Percentiles rank a stretch among this genome's conserved stretches.
Conservation (phyloP, 371 early-diverging fungal genomes). For the Chytridium lagenaria region DNA sequence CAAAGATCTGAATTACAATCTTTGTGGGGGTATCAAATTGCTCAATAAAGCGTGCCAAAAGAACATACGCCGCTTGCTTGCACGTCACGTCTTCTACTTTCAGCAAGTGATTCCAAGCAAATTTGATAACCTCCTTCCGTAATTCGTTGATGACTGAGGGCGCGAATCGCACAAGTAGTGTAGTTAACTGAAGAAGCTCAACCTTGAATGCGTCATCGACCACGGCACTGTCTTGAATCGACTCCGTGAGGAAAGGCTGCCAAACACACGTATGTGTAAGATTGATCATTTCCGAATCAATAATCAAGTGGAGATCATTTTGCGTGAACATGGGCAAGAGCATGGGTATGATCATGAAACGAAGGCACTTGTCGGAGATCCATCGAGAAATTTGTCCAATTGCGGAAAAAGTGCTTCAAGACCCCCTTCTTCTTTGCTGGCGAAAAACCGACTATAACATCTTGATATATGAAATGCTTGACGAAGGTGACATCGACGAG, state of each 20-base stretch:
- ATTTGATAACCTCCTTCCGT: slow-evolving; percentile 93
- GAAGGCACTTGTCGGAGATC: slow-evolving; percentile 70
- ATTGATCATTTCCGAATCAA: slow-evolving; percentile 71
- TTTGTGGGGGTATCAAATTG: slow-evolving; percentile 92
- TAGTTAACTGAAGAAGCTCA: slow-evolving; percentile 90
- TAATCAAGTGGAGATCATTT: slow-evolving; percentile 59
- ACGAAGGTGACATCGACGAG: slow-evolving; percentile 74
- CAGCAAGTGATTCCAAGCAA: slow-evolving; percentile 86
- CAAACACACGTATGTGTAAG: slow-evolving; percentile 74
- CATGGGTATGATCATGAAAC: slow-evolving; percentile 81
- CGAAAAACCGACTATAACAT: slow-evolving; percentile 66
- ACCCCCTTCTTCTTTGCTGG: slow-evolving; percentile 66
- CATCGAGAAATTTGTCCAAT: slow-evolving; percentile 56
- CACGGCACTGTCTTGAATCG: slow-evolving; percentile 55
- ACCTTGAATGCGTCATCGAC: slow-evolving; percentile 78
- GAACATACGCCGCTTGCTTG: slow-evolving; percentile 93
- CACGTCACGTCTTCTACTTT: slow-evolving; percentile 91
- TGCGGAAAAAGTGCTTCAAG: slow-evolving; percentile 70
- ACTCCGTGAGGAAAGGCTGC: slow-evolving; percentile 68
- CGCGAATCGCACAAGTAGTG: slow-evolving; percentile 84
- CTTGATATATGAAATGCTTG: slow-evolving; percentile 73
- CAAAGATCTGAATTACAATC: slow-evolving; percentile 88
- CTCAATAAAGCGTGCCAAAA: slow-evolving; percentile 88
- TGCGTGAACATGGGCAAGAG: slow-evolving; percentile 69
- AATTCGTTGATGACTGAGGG: slow-evolving; percentile 76